Percentiles rank a stretch among this genome's conserved stretches.
phyloP scores from a whole-genome alignment of 306 rosid genomes.

The Trifolium subterraneum region DNA sequence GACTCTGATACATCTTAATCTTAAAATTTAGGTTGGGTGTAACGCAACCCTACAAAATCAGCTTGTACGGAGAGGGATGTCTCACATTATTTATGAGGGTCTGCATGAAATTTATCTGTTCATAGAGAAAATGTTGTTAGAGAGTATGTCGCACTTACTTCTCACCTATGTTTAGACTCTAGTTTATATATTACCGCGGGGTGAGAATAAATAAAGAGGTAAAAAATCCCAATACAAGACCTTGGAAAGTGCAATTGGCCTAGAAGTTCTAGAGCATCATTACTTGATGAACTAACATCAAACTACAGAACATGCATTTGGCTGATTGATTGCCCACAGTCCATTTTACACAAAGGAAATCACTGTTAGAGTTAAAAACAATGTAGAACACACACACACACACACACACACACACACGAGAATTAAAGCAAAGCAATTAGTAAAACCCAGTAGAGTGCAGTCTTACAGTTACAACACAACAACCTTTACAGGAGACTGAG shows the following conservation, averaged over 20 bases:
- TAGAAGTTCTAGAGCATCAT: constrained; percentile 15
- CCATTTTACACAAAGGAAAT: constrained; percentile 19
- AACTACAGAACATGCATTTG: constrained; percentile 16
- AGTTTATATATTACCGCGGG: neutral
- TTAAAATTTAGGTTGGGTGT: neutral
- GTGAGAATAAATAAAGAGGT: too few relatives aligned
- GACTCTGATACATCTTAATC: neutral
- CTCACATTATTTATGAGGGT: neutral
- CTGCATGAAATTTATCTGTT: neutral
- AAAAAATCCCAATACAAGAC: neutral
- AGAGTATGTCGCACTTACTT: neutral
- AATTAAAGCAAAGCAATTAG: constrained; percentile 2
- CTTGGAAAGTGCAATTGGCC: neutral
- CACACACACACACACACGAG: neutral
- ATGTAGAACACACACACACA: neutral
- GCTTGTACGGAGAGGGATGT: neutral
- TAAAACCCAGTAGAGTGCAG: constrained; percentile 32
- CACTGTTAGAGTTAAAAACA: constrained; percentile 7
- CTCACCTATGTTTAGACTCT: constrained; percentile 10
- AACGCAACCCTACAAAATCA: neutral
- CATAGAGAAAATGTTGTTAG: neutral
- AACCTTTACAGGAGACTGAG: constrained; percentile 77
- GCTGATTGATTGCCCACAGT: constrained; percentile 8
- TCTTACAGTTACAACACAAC: constrained; percentile 64
- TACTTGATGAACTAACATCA: constrained; percentile 28